Evolutionary conservation across 2,329 filamentous ascomycete species (phyloP).

Genomic region (Fusarium verrucosum): DNA sequence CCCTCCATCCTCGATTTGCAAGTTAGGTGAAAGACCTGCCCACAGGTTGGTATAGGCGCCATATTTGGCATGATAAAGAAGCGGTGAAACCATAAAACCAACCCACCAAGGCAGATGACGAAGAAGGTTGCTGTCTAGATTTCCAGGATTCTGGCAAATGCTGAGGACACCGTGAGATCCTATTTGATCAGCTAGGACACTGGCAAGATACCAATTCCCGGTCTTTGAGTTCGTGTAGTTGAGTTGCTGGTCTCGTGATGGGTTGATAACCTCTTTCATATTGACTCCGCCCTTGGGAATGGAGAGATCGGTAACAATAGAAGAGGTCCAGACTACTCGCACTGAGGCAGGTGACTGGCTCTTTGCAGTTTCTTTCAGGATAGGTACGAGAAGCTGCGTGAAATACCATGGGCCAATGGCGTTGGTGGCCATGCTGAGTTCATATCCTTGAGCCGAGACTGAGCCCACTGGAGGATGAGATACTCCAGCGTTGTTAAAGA

Average conservation of each 20-base stretch:
- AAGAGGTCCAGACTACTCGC: slow-evolving; percentile 25
- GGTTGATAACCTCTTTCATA: slow-evolving; percentile 2
- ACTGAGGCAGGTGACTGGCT: background rate
- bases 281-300: slow-evolving; percentile 15
- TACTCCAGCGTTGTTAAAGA: slow-evolving; percentile 35
- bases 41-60: slow-evolving; percentile 21
- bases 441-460: slow-evolving; percentile 24
- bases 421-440: slow-evolving; percentile 33
- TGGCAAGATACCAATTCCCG: slow-evolving; percentile 27
- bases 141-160: slow-evolving; percentile 25
- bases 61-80: slow-evolving; percentile 19
- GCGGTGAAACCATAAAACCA: background rate
- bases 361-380: slow-evolving; percentile 7
- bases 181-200: slow-evolving; percentile 3
- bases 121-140: slow-evolving; percentile 14
- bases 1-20: slow-evolving; percentile 21
- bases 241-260: background rate
- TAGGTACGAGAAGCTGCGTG: slow-evolving; percentile 22
- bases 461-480: slow-evolving; percentile 22
- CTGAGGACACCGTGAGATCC: slow-evolving; percentile 9
- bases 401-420: slow-evolving; percentile 27
- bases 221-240: slow-evolving; percentile 30
- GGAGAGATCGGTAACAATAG: slow-evolving; percentile 15
- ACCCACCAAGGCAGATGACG: slow-evolving; percentile 19
- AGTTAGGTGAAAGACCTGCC: background rate